Conservation (phyloP, 441 rosid genomes). For the Adansonia grandidieri region DNA sequence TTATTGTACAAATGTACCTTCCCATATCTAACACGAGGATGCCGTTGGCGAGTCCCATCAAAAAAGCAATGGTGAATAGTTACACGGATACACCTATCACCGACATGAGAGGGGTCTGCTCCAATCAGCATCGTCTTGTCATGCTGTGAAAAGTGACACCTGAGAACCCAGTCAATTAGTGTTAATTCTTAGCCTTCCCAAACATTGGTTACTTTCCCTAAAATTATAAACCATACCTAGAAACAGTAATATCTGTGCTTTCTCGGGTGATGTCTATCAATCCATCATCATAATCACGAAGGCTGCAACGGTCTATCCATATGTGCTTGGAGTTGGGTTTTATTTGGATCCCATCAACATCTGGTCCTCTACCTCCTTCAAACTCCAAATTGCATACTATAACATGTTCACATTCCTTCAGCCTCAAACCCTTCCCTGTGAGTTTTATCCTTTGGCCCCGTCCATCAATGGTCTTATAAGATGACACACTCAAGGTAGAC, state of each 20-base stretch:
- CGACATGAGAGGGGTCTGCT: conserved; percentile 72
- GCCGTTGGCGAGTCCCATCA: conserved; percentile 85
- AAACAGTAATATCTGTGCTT: conserved; percentile 88
- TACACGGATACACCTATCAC: conserved; percentile 80
- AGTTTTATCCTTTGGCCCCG: conserved; percentile 83
- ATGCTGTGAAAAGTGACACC: conserved; percentile 81
- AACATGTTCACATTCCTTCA: conserved; percentile 81
- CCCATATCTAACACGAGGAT: conserved; percentile 90
- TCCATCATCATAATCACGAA: conserved; percentile 81
- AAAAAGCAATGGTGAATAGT: conserved; percentile 97
- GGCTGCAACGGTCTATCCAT: conserved; percentile 94
- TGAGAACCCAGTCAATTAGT: conserved; percentile 29
- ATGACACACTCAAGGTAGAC: conserved; percentile 66
- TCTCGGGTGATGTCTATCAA: conserved; percentile 89
- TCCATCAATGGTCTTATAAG: conserved; percentile 92
- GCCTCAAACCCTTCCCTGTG: conserved; percentile 79
- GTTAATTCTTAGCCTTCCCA: neutral
- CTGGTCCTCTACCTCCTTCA: conserved; percentile 84
- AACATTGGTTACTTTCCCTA: neutral
- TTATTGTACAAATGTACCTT: conserved; percentile 87
- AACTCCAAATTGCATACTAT: conserved; percentile 83
- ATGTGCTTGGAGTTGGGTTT: conserved; percentile 82
- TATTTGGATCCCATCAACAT: conserved; percentile 88
- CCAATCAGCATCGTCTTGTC: conserved; percentile 92
- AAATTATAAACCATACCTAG: conserved; percentile 53